Evolutionary conservation across 2,329 filamentous ascomycete genomes (phyloP), one percentile per base, ranked within the genome.

Genomic region (Colletotrichum cordylinicola): DNA sequence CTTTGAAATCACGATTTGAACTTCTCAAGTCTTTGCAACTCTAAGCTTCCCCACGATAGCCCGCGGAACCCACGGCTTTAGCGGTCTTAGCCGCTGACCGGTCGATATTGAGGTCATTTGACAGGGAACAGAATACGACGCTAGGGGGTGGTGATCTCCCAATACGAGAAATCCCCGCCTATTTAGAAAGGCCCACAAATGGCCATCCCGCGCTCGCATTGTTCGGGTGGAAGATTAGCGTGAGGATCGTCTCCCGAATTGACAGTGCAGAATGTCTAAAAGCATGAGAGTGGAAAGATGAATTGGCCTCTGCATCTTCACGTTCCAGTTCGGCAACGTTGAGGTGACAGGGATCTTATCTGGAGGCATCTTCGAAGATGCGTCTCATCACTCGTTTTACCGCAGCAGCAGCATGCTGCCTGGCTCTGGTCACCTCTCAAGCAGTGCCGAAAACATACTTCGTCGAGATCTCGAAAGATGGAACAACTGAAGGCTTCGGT

Each of bases 401-500:
- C 15, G 56, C 24, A 6, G 56, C 39, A 43, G 70, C 18, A 56
- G 70, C 70, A 29, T 73, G 27, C 29, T 69, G 56, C 43, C 24
- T 62, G 16, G 2, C 12, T 29, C 29, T 60, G 16, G 56, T 52
- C 10, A 48, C 55, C 35, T 62, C 65, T 6, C 65, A 73, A 39
- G 56, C 56, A 24, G 55, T 73, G 13, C 70, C 70, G 8, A 69
- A 55, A 55, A 55, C 70, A 15, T 73, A 73, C 16, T 73, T 69
- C 2, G 56, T 73, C 37, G 65, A 69, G 16, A 9, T 73, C 18
- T 69, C 65, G 1, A 55, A 62, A 7, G 18, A 69, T 15, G 27
- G 29, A 6, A 2, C 37, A 15, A 39, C 3, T 16, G 65, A 33
- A 21, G 65, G 39, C 4, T 37, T 24, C 4, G 16, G 1, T n/a